Evolutionary conservation across 805 yeast genomes (phyloP), one percentile per base, ranked within the genome.

Genomic region (Cyberlindnera samutprakarnensis): DNA sequence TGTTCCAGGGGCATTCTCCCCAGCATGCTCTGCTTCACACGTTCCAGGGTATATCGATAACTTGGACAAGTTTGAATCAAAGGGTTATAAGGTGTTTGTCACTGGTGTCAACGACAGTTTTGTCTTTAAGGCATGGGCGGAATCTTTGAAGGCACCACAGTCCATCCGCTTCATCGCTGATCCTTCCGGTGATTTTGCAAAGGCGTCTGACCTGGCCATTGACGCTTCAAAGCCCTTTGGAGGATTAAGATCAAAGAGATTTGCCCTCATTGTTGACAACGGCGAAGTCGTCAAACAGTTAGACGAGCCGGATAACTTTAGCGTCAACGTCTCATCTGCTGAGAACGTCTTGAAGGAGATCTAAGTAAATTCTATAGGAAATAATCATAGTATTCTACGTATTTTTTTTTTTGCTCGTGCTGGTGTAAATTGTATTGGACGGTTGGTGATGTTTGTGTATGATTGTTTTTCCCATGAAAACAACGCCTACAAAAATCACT

Each of bases 61-160:
- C 27, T 56, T 70, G 37, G 51, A 64, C 6, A 63, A 68, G 21
- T 72, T 86, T 49, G 62, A 69, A 39, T 65, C 64, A 18, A 78
- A 80, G 58, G 95, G 95, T n/a, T 66, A 72, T 58, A 59, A 72
- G 28, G 56, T 86, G 31, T 75, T 67, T 47, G 73, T 87, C 26
- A 72, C 87, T 22, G 68, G 92, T 14, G 95, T 84, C 30, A 87
- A 87, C 57, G 96, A 87, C 53, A 71, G 92, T 3, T 87, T 87
- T 56, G 95, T 86, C 30, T 73, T 78, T 50, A 70, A 73, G 46
- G 88, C 92, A 0, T 87, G 95, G 94, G 74, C 72, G 35, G 49
- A 61, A 14, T 49, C 70, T 16, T 18, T 42, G 20, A 33, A 37
- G 32, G 34, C 37, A 23, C 12, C 11, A 6, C 4, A 3, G 20